Conservation (phyloP, 176 grass and related monocot genomes). For the Cymbopogon citratus region DNA sequence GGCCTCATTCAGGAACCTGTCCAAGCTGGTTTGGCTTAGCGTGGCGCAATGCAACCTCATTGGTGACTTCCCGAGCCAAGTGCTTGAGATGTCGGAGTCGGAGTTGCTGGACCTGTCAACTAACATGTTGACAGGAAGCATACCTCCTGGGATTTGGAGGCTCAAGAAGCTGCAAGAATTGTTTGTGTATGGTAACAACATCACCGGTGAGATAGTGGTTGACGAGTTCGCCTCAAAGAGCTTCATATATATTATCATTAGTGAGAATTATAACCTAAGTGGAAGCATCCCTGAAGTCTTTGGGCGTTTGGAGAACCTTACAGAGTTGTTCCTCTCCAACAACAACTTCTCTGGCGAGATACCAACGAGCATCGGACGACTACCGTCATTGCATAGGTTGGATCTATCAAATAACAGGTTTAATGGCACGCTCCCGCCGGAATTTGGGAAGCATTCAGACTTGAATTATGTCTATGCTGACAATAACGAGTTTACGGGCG, state of each 20-base stretch:
- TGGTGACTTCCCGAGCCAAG: constrained; percentile 36
- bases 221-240: constrained; percentile 3
- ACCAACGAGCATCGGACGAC: no score
- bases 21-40: not conserved
- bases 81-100: constrained; percentile 26
- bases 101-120: constrained; percentile 6
- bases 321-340: no score
- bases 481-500: constrained; percentile 29
- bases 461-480: constrained; percentile 8
- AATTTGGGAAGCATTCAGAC: constrained; percentile 36
- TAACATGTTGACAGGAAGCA: constrained; percentile 41
- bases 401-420: no score
- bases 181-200: no score
- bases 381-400: no score
- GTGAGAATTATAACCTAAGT: not conserved
- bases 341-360: no score
- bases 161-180: no score
- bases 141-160: constrained; percentile 51
- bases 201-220: constrained; percentile 21
- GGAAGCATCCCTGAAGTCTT: no score
- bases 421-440: constrained; percentile 22
- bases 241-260: constrained; percentile 13
- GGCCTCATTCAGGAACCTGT: constrained; percentile 40
- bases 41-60: not conserved
- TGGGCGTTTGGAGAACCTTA: no score